phyloP scores from a whole-genome alignment of 2,329 filamentous ascomycete genomes.

The Fusarium metavorans region DNA sequence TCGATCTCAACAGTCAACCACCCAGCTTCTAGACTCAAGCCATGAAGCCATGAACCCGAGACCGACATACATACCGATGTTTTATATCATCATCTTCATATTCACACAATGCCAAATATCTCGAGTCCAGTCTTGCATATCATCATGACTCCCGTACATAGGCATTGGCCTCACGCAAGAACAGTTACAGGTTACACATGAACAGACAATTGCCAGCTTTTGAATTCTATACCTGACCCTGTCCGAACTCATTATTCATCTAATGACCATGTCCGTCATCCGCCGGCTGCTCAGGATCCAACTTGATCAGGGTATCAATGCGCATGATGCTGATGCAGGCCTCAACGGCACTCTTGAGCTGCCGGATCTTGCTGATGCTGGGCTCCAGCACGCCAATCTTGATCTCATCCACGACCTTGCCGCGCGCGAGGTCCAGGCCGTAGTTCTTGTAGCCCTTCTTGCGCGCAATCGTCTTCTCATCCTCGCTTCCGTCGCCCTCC shows the following conservation, averaged over 20 bases:
- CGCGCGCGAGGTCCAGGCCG: conserved; percentile 88
- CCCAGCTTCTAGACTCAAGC: background rate
- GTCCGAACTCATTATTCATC: conserved; percentile 43
- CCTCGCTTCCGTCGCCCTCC: conserved; percentile 84
- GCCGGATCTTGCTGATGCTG: conserved; percentile 97
- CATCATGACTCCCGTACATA: background rate
- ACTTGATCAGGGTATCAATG: conserved; percentile 97
- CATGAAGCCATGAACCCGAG: background rate
- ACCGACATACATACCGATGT: too few species aligned
- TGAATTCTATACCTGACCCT: conserved; percentile 41
- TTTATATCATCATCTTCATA: background rate
- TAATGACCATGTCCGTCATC: conserved; percentile 88
- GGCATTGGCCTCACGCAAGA: conserved; percentile 10
- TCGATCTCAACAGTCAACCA: background rate
- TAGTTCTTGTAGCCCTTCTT: conserved; percentile 99
- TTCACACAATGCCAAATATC: background rate
- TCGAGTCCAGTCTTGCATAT: background rate
- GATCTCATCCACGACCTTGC: conserved; percentile 91
- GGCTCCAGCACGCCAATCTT: conserved; percentile 97
- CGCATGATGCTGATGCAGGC: conserved; percentile 99
- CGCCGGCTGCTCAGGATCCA: conserved; percentile 86
- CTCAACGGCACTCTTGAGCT: conserved; percentile 98
- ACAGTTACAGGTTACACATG: conserved; percentile 27
- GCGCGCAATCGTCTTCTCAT: conserved; percentile 89
- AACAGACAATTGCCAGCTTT: conserved; percentile 44